phyloP scores from a whole-genome alignment of 345 rosid genomes.

The Cardamine resedifolia region DNA sequence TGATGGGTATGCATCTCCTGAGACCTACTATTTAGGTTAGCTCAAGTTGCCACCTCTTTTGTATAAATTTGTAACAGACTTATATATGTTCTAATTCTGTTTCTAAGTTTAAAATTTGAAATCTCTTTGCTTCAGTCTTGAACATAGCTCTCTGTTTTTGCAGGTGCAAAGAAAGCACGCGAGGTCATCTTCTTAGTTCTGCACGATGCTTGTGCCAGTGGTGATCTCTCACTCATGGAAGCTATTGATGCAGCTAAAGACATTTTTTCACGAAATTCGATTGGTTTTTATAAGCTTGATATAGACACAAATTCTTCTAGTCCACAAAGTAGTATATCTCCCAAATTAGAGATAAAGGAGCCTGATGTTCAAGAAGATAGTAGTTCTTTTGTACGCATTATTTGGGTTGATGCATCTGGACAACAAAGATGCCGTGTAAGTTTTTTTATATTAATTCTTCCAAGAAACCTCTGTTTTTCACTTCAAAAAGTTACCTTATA shows the following conservation, averaged over 20 bases:
- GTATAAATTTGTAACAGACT: background rate
- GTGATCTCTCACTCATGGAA: constrained; percentile 72
- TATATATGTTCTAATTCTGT: background rate
- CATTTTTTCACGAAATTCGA: constrained; percentile 66
- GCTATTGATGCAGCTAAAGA: constrained; percentile 83
- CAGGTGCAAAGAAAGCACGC: constrained; percentile 88
- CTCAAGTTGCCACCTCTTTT: constrained; percentile 25
- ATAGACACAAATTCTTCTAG: constrained; percentile 18
- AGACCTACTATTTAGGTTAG: constrained; percentile 84
- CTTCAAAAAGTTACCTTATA: background rate
- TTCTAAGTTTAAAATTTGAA: background rate
- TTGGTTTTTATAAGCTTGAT: constrained; percentile 68
- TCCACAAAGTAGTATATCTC: constrained; percentile 34
- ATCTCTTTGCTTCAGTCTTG: constrained; percentile 2
- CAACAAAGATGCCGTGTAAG: constrained; percentile 95
- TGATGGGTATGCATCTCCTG: constrained; percentile 93
- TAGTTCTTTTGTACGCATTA: constrained; percentile 62
- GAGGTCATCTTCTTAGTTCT: constrained; percentile 71
- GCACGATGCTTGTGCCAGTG: constrained; percentile 62
- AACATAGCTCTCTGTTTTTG: constrained; percentile 11
- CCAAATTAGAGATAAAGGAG: constrained; percentile 31
- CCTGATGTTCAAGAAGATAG: constrained; percentile 32
- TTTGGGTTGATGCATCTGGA: constrained; percentile 95
- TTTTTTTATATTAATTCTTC: constrained; percentile 12
- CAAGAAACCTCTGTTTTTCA: background rate